Base-by-base conservation (phyloP, 768 basidiomycete species). In the Rhizopogon rudus region DNA sequence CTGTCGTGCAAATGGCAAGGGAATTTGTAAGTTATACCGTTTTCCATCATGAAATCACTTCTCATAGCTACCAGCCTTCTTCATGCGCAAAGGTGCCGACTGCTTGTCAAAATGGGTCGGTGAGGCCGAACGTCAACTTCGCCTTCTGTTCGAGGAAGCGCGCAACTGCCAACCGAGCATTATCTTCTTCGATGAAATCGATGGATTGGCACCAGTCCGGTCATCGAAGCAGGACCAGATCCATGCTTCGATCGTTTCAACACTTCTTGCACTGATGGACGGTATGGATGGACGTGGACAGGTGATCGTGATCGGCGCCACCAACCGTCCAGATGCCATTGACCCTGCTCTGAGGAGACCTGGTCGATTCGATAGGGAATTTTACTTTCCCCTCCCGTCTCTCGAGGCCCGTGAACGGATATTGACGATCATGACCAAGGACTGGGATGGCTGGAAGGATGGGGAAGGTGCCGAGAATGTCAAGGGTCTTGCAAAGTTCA, bases 101-200 rank as follows among this genome's bases (percentile, higher is more conserved):
- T 92, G 91, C 61, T 78, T 98, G 29, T 95, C 93, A 6, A 99
- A 99, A 75, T 99, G 96, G 96, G 97, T 99, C 12, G 97, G 97
- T 51, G 97, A 99, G 73, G 96, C 97, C 5, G 97, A 98, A 67
- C 85, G 97, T 2, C 96, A 98, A 68, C 79, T 99, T 3, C 84
- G 97, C 1, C 79, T 98, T 40, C 78, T 98, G 13, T 99, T 99
- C 68, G 96, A 98, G 60, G 96, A 98, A 75, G 97, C 97, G 1
- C 82, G 86, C 48, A 85, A 87, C 51, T 88, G 84, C 51, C 96
- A 98, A 64, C 96, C 97, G 0, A 90, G 87, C 60, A 98, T 98
- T 71, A 98, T 99, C 66, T 99, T 99, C 76, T 98, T 99, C 68
- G 97, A 99, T 67, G 97, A 99, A 73, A 98, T 99, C 61, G 97